Conservation (phyloP, 805 yeast species). For the Yarrowia phangngaensis region DNA sequence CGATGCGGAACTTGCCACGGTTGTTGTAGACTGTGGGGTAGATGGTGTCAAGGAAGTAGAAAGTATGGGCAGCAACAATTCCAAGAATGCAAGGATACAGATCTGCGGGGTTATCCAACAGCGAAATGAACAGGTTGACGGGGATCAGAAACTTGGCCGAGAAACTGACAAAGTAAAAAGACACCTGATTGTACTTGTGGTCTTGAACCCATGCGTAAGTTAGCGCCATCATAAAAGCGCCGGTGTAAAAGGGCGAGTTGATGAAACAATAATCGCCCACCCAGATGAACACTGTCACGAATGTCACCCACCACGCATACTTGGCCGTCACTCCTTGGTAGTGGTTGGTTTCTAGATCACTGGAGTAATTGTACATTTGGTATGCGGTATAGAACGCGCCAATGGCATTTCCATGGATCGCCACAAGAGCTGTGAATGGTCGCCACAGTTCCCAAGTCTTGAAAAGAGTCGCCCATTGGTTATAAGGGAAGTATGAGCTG, state of each 20-base stretch:
- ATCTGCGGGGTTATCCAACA: slow-evolving; percentile 37
- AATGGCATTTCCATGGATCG: slow-evolving; percentile 9
- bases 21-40: slow-evolving; percentile 24
- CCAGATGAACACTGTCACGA: slow-evolving; percentile 11
- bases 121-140: slow-evolving; percentile 35
- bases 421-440: slow-evolving; percentile 19
- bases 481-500: slow-evolving; percentile 12
- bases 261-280: slow-evolving; percentile 14
- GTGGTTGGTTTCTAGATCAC: slow-evolving; percentile 9
- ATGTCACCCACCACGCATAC: slow-evolving; percentile 20
- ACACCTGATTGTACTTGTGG: slow-evolving; percentile 35
- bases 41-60: slow-evolving; percentile 27
- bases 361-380: slow-evolving; percentile 20
- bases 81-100: slow-evolving; percentile 38
- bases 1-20: slow-evolving; percentile 18
- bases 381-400: slow-evolving; percentile 12
- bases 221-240: slow-evolving; percentile 37
- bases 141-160: slow-evolving; percentile 38
- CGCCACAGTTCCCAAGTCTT: slow-evolving; percentile 23
- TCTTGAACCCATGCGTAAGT: slow-evolving; percentile 43
- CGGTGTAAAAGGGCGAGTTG: slow-evolving; percentile 10
- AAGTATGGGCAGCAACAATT: slow-evolving; percentile 34
- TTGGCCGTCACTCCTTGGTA: slow-evolving; percentile 7
- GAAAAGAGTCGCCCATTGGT: slow-evolving; percentile 6
- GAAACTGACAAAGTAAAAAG: slow-evolving; percentile 36